A percentile compares a stretch with the other conserved stretches of the same genome.
Evolutionary conservation across 208 protist genomes (phyloP).

Genomic region (Wallacemonas collosoma): DNA sequence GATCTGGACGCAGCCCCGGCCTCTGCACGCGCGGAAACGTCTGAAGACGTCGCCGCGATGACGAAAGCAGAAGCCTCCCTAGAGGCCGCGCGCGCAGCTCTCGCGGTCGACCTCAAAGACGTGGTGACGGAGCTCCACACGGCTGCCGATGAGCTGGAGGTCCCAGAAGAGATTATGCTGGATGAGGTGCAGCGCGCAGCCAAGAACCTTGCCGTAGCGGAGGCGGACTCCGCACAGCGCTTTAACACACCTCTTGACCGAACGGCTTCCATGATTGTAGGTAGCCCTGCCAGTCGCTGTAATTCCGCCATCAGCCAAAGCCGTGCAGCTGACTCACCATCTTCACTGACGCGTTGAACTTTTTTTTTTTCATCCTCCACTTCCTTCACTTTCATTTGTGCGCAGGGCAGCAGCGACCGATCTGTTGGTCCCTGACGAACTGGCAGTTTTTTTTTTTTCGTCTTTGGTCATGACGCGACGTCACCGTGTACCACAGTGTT

Average conservation of each 20-base stretch:
- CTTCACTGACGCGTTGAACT: neutral
- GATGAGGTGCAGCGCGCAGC: neutral
- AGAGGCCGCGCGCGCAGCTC: neutral
- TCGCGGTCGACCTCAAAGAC: neutral
- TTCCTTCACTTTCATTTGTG: too few relatives aligned
- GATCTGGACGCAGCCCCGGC: too few relatives aligned
- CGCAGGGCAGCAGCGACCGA: too few relatives aligned
- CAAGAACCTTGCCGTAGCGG: conserved; percentile 3
- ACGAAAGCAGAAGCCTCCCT: neutral
- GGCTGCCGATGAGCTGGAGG: conserved; percentile 4
- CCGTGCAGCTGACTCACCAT: neutral
- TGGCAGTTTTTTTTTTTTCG: too few relatives aligned
- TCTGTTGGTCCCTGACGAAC: too few relatives aligned
- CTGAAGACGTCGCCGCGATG: neutral
- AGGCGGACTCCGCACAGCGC: conserved; percentile 4
- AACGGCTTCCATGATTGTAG: neutral
- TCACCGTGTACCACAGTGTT: too few relatives aligned
- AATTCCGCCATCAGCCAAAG: neutral
- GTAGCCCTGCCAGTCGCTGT: neutral
- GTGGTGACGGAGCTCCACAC: neutral
- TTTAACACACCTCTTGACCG: neutral
- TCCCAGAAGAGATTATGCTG: neutral
- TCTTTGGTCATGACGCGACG: too few relatives aligned
- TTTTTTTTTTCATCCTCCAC: neutral
- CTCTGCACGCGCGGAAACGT: too few relatives aligned